A percentile compares a stretch with the other conserved stretches of the same genome.
These are phyloP conservation scores for Aechmea fasciata DNA, from an alignment of 176 grass and related monocot genomes.

Conservation along the genomic window DNA sequence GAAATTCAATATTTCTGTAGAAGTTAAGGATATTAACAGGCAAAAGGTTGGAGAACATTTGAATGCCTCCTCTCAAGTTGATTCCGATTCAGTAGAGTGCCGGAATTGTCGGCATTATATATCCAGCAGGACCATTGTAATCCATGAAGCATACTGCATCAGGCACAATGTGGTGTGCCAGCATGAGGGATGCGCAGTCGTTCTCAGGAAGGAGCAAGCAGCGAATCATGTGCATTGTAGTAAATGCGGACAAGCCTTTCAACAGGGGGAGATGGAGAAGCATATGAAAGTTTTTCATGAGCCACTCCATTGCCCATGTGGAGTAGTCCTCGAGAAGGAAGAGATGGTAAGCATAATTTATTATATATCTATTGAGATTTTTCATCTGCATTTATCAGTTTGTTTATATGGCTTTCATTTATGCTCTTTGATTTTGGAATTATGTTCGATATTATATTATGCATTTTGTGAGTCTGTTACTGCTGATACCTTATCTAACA, in stretches of 20 bases:
- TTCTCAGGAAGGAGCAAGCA: constrained; percentile 75
- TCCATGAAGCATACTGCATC: constrained; percentile 93
- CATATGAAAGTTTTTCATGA: constrained; percentile 97
- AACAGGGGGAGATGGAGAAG: constrained; percentile 83
- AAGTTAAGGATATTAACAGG: constrained; percentile 41
- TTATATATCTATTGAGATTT: neutral
- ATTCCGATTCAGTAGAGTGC: constrained; percentile 58
- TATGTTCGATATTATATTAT: too few species aligned
- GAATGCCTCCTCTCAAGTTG: constrained; percentile 28
- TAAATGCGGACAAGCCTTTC: constrained; percentile 70
- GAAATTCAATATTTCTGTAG: constrained; percentile 66
- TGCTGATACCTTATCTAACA: too few species aligned
- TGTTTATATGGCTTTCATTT: neutral
- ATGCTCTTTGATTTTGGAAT: neutral
- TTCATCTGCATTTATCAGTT: neutral
- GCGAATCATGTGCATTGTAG: constrained; percentile 68
- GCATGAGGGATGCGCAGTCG: constrained; percentile 64
- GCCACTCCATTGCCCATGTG: constrained; percentile 64
- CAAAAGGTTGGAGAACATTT: constrained; percentile 57
- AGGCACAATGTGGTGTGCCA: constrained; percentile 75
- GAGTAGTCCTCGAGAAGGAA: constrained; percentile 23
- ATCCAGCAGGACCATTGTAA: constrained; percentile 38
- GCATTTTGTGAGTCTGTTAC: too few species aligned
- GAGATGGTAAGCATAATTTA: constrained; percentile 58
- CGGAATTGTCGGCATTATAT: constrained; percentile 71